phyloP scores from a whole-genome alignment of 768 basidiomycete genomes.

The Suillus bovinus region DNA sequence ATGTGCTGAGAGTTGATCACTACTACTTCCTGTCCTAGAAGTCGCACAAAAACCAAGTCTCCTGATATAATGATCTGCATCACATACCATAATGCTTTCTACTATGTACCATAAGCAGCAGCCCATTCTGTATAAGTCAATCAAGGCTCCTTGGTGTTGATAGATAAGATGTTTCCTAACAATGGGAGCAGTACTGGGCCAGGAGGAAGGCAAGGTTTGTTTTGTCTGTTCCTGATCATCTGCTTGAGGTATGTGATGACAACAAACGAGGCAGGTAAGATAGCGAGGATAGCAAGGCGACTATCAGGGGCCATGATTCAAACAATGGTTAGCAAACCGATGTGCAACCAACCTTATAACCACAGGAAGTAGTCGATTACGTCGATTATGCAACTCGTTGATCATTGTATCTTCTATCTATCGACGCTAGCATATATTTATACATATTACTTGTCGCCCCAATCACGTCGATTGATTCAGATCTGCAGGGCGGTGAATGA shows the following conservation, averaged over 20 bases:
- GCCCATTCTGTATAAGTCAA: slow-evolving; percentile 34
- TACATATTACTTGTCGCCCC: too few species aligned
- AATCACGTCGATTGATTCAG: too few species aligned
- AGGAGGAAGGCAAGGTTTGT: slow-evolving; percentile 27
- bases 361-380: too few species aligned
- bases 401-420: too few species aligned
- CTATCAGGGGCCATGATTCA: background rate
- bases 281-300: background rate
- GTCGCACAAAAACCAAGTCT: slow-evolving; percentile 3
- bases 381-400: too few species aligned
- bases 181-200: slow-evolving; percentile 37
- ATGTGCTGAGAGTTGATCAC: slow-evolving; percentile 5
- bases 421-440: too few species aligned
- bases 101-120: slow-evolving; percentile 22
- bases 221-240: background rate
- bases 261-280: too few species aligned
- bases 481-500: too few species aligned
- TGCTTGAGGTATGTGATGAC: too few species aligned
- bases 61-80: slow-evolving; percentile 2
- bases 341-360: too few species aligned
- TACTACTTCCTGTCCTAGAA: slow-evolving; percentile 4
- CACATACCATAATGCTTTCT: background rate
- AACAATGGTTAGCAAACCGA: too few species aligned
- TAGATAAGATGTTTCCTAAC: slow-evolving; percentile 34
- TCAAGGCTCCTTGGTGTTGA: slow-evolving; percentile 33